Evolutionary conservation across 768 basidiomycete genomes (phyloP), one percentile per base, ranked within the genome.

Genomic region (Lactifluus volemus): DNA sequence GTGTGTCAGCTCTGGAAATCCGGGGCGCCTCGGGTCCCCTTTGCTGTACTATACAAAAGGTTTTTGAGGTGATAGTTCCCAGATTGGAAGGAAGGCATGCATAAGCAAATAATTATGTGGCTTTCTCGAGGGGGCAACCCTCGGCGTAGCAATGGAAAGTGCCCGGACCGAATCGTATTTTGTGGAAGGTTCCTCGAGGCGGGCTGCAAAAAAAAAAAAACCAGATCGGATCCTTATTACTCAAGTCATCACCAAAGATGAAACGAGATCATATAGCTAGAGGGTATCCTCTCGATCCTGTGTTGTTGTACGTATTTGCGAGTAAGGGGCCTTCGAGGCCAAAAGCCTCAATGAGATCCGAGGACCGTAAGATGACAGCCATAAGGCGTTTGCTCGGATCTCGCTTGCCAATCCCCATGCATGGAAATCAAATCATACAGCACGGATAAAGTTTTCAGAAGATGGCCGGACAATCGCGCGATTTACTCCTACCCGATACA

Each of bases 141-240:
- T 25, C 25, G 25, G 25, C 25, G 25, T 25, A 25, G 25, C 25
- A 25, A 25, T 25, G 61, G 61, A 61, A 61, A 25, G 25, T 25
- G 55, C 55, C 50, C 48, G 51, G 42, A 45, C 36, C 45, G 19
- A 49, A n/a, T n/a, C 55, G 17, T 50, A 58, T 51, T n/a, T 49
- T 15, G 44, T 57, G 5, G 49, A 47, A 53, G 39, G 52, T 29
- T 54, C 59, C 59, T 21, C 29, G 36, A 60, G 39, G 48, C 15
- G 9, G 42, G 25, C 41, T 10, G 25, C 14, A 45, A 53, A 29
- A n/a, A n/a, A n/a, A n/a, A n/a, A n/a, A n/a, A n/a, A n/a, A n/a
- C n/a, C n/a, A 42, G 32, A 51, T 53, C 29, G 58, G 25, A 25
- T 25, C 25, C 2, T 25, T 25, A 25, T 25, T 25, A 25, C 25